Evolutionary conservation across 1,139 yeast genomes (phyloP).

Genomic region (Blastobotrys ciferrii): DNA sequence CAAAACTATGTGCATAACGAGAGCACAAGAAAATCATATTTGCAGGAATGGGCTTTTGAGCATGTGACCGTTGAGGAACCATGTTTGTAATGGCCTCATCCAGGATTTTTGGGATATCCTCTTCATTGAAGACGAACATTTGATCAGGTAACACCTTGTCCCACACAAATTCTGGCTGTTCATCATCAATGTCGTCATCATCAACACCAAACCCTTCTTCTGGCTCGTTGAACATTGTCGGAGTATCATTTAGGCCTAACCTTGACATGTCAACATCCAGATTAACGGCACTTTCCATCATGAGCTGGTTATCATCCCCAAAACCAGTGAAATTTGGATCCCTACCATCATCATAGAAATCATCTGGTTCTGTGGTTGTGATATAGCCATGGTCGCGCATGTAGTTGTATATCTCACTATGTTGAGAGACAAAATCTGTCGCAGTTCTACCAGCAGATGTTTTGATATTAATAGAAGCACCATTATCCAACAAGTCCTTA

Average conservation of each 20-base stretch:
- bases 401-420: slow-evolving; percentile 33
- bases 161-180: slow-evolving; percentile 36
- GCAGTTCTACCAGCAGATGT: slow-evolving; percentile 41
- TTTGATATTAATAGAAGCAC: slow-evolving; percentile 34
- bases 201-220: slow-evolving; percentile 15
- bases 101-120: slow-evolving; percentile 39
- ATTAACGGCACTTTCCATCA: slow-evolving; percentile 34
- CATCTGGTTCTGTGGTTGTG: slow-evolving; percentile 24
- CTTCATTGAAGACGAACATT: slow-evolving; percentile 41
- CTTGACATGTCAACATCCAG: slow-evolving; percentile 36
- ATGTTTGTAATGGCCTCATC: slow-evolving; percentile 39
- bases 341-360: slow-evolving; percentile 34
- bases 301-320: slow-evolving; percentile 28
- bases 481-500: slow-evolving; percentile 36
- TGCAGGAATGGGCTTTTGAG: slow-evolving; percentile 44
- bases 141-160: slow-evolving; percentile 42
- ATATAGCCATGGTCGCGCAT: slow-evolving; percentile 32
- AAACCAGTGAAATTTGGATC: slow-evolving; percentile 25
- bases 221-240: slow-evolving; percentile 3
- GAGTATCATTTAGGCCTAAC: slow-evolving; percentile 18
- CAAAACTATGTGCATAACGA: slow-evolving; percentile 42
- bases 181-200: slow-evolving; percentile 21
- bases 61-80: slow-evolving; percentile 39
- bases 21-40: slow-evolving; percentile 42
- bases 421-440: slow-evolving; percentile 37